Evolutionary conservation across 768 basidiomycete species (phyloP).

Genomic region (Cystofilobasidium capitatum): DNA sequence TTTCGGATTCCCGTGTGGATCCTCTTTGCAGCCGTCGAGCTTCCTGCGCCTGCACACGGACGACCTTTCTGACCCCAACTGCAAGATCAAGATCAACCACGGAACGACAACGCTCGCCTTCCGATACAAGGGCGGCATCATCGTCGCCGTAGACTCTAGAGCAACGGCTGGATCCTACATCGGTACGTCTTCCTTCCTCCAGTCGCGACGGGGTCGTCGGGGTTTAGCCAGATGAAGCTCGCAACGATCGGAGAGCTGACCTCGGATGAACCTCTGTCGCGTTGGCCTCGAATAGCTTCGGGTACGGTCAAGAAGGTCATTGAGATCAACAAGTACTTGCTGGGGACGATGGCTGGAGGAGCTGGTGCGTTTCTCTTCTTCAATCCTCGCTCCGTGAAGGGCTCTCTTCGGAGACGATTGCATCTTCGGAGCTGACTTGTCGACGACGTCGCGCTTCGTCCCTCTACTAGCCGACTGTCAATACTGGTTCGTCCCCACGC

Average conservation of each 20-base stretch:
- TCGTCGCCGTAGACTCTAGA: constrained; percentile 98
- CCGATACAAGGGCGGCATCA: constrained; percentile 90
- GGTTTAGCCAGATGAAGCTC: not conserved
- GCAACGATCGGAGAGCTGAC: not conserved
- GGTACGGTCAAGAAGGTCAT: constrained; percentile 99
- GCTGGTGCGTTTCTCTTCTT: constrained; percentile 57
- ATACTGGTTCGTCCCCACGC: constrained; percentile 3
- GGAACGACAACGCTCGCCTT: constrained; percentile 98
- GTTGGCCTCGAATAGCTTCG: constrained; percentile 53
- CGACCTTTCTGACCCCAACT: constrained; percentile 84
- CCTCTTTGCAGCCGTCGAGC: constrained; percentile 59
- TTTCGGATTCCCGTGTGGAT: not conserved
- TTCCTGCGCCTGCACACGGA: constrained; percentile 92
- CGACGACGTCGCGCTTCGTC: constrained; percentile 3
- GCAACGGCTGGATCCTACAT: constrained; percentile 96
- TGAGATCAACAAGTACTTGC: constrained; percentile 94
- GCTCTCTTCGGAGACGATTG: not conserved
- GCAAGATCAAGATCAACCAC: constrained; percentile 96
- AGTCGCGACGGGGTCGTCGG: no score
- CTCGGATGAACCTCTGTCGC: not conserved
- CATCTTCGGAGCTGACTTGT: no score
- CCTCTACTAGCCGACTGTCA: constrained; percentile 20
- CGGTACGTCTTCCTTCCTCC: constrained; percentile 49
- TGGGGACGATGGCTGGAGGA: constrained; percentile 99
- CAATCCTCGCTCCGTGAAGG: not conserved